Evolutionary conservation across 768 basidiomycete genomes (phyloP).

Genomic region (Boletus tylopilopsis): DNA sequence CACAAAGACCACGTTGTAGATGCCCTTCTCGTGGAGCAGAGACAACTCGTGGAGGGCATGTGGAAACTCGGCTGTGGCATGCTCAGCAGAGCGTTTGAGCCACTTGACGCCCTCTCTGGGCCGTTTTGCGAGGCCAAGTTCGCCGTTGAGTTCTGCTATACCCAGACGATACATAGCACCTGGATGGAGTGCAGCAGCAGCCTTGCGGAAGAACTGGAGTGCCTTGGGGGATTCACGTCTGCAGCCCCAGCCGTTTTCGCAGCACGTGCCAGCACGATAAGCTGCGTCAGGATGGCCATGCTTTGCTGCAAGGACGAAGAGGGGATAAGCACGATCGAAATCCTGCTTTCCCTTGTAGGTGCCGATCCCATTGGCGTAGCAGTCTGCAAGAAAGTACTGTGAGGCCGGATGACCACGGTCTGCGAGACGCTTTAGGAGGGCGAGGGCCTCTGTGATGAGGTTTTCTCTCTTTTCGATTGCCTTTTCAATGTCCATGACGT

Average conservation of each 20-base stretch:
- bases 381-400: constrained; percentile 98
- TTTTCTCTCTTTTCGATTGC: constrained; percentile 82
- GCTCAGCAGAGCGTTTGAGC: constrained; percentile 95
- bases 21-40: constrained; percentile 92
- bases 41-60: constrained; percentile 95
- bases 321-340: constrained; percentile 94
- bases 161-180: constrained; percentile 97
- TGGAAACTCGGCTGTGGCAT: constrained; percentile 91
- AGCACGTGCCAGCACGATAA: constrained; percentile 95
- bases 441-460: constrained; percentile 82
- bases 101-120: constrained; percentile 98
- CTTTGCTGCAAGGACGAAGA: constrained; percentile 95
- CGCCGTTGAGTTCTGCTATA: constrained; percentile 93
- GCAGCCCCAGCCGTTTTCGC: constrained; percentile 99
- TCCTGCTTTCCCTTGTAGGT: constrained; percentile 88
- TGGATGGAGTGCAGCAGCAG: constrained; percentile 85
- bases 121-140: constrained; percentile 78
- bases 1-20: constrained; percentile 96
- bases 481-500: constrained; percentile 77
- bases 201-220: constrained; percentile 89
- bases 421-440: constrained; percentile 84
- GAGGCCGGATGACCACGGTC: constrained; percentile 92
- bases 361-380: constrained; percentile 97
- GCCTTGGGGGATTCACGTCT: constrained; percentile 90
- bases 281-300: constrained; percentile 95